Evolutionary conservation across 441 rosid genomes (phyloP), one percentile per base, ranked within the genome.

Genomic region (Melastoma candidum): DNA sequence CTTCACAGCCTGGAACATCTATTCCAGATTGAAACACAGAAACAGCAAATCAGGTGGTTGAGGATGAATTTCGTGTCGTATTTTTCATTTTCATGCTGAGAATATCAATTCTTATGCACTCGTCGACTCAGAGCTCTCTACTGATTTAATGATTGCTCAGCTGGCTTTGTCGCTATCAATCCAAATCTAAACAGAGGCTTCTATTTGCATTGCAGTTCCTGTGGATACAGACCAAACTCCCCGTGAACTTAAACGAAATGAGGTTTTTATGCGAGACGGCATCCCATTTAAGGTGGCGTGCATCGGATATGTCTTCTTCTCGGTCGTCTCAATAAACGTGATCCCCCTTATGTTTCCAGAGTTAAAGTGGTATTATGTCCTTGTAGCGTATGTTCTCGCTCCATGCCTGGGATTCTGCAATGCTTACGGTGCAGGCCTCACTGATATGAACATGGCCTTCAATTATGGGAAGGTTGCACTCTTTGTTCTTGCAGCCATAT

Each of bases 391-490:
- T 72, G 65, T 81, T 29, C 77, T 88, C 0, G 97, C 98, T 0
- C 98, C 98, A 2, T 72, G 81, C 61, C 85, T 93, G 17, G 73
- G 95, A 71, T 93, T 86, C 75, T 88, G 98, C 74, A 93, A 93
- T 47, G 97, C 98, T 0, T 93, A 93, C 12, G 97, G 98, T 1
- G 94, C 98, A 2, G 98, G 98, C 7, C 75, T 88, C 32, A 88
- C 97, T 1, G 97, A 88, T 74, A 86, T 88, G 90, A 93, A 82
- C 74, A 85, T 93, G 97, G 95, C 95, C 50, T 88, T 84, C 62
- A 93, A 86, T 58, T 93, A 93, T 7, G 98, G 97, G 44, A 93
- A 93, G 71, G 92, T 87, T 0, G 96, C 92, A 0, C 90, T 93
- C 48, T 86, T 93, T 36, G 67, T 86, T 49, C 77, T 92, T 3